Evolutionary conservation across 306 rosid genomes (phyloP), one percentile per base, ranked within the genome.

Genomic region (Mimosa pudica): DNA sequence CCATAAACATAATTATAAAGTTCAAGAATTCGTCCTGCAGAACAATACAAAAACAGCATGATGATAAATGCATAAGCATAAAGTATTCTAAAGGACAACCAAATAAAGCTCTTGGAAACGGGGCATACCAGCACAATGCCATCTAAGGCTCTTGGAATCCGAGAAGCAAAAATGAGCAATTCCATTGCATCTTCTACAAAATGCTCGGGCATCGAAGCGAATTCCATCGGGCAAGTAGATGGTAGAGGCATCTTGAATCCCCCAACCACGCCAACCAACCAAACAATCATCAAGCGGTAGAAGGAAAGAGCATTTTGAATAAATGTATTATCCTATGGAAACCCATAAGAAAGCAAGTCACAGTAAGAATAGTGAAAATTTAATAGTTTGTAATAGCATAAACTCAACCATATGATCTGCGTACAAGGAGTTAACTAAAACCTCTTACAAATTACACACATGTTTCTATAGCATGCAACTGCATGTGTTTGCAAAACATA

Each of bases 101-200:
- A 64, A 80, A 61, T 62, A 42, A 75, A 77, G 52, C 32, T 16
- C 45, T 68, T 49, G 35, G 30, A 70, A 35, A 45, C 36, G 58
- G 70, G 7, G 67, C 75, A 13, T 85, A 96, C 99, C 98, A 96
- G 89, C 77, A 89, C 77, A 45, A 88, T 89, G 67, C 99, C 99
- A 58, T 96, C 97, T 78, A 96, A 93, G 73, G 98, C 99, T 90
- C 87, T 96, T 35, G 97, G 98, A 80, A 96, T 96, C 82, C 98
- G 83, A 32, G 99, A 93, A 84, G 98, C 98, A 88, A 96, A 96
- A 75, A 93, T 90, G 71, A 96, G 88, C 89, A 96, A 89, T 76
- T 96, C 99, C 99, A 93, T 90, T 78, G 98, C 96, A 87, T 96
- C 99, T 87, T 93, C 99, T 77, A 96, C 90, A 93, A 93, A 96